Base-by-base conservation (phyloP, 2,329 filamentous ascomycete genomes). In the Colletotrichum limetticola region DNA sequence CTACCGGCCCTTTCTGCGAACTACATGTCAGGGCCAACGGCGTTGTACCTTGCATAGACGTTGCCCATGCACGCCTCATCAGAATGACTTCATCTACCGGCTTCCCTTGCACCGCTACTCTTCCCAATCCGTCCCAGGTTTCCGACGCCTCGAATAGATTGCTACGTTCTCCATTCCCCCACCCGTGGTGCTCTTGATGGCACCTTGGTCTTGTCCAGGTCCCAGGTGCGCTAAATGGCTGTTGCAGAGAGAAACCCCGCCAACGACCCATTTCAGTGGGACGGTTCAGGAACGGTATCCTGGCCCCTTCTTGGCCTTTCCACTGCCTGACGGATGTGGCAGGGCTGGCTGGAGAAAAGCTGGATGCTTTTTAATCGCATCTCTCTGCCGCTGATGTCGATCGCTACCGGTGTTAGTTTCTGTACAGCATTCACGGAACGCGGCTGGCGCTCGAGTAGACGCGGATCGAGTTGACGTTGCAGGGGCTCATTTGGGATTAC, bases 71-170 rank as follows among this genome's bases (percentile, higher is more conserved):
- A 28, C 19, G 46, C n/a, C 70, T 42, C 37, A 30, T 58, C 22
- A 60, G 60, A 49, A 71, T 66, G 71, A 73, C 66, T 56, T 73
- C 66, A 73, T 57, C 55, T 56, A 35, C 55, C 42, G 46, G 30
- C 7, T n/a, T 56, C 42, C 28, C 49, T 56, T 46, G 22, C 28
- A 57, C 16, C 42, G 46, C 19, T 26, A 53, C 42, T 35, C 35
- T 12, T 71, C 42, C n/a, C 28, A 37, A 58, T 59, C 60, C 66
- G 46, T 74, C 71, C 66, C 62, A 74, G 62, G 66, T 74, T 74
- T 74, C 66, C 26, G 67, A 71, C 57, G 73, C 73, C 63, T 74
- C 73, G 62, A 62, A 62, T 74, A 74, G 19, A 74, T 74, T 74
- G 53, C 53, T 66, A 8, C 42, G 26, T 56, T 70, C 70, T 71